phyloP scores from a whole-genome alignment of 768 basidiomycete genomes.

The Dioszegia crocea region DNA sequence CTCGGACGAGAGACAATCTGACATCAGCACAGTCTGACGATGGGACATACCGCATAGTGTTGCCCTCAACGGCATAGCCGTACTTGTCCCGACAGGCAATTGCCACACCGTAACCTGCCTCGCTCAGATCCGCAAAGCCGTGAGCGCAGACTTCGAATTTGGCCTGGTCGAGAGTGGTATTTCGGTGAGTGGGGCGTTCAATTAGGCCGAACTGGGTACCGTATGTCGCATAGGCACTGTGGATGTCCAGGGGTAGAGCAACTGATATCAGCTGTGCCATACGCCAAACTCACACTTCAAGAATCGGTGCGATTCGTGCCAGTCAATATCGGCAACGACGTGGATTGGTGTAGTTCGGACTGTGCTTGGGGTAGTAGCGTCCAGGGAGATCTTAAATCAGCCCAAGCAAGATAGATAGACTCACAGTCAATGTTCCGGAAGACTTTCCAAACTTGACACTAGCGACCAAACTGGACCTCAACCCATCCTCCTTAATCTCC shows the following conservation, averaged over 20 bases:
- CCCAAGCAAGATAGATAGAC: neutral
- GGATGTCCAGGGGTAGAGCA: conserved; percentile 80
- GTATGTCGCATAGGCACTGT: conserved; percentile 75
- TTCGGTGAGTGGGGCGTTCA: conserved; percentile 90
- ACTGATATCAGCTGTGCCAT: conserved; percentile 45
- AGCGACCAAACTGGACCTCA: neutral
- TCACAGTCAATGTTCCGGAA: neutral
- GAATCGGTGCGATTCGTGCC: conserved; percentile 46
- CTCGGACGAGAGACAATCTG: conserved; percentile 75
- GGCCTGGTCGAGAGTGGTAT: conserved; percentile 64
- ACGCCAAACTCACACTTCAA: conserved; percentile 26
- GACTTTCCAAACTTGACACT: conserved; percentile 6
- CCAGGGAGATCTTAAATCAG: conserved; percentile 4
- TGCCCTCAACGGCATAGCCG: conserved; percentile 73
- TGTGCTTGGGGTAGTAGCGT: neutral
- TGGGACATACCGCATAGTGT: conserved; percentile 56
- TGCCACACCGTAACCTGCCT: conserved; percentile 89
- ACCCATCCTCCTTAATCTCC: conserved; percentile 39
- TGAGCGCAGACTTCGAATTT: conserved; percentile 98
- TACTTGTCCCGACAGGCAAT: conserved; percentile 91
- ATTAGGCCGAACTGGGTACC: conserved; percentile 89
- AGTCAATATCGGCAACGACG: conserved; percentile 46
- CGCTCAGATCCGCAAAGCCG: conserved; percentile 55
- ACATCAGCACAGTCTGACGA: neutral
- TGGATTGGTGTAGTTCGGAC: neutral